phyloP scores from a whole-genome alignment of 495 filamentous ascomycete species.

The Penicillium alfredii region DNA sequence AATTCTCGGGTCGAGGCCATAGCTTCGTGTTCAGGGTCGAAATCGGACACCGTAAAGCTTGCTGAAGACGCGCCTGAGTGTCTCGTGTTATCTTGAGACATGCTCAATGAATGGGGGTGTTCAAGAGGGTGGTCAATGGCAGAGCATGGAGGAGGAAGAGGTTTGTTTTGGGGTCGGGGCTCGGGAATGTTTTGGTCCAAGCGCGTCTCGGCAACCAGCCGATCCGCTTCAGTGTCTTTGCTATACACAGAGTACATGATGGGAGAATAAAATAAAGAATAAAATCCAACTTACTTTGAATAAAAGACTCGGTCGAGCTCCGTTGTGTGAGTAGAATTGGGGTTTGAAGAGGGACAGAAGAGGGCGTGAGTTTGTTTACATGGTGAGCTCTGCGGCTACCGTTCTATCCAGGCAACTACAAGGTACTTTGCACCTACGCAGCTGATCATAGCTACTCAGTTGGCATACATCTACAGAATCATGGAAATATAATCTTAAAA shows the following conservation, averaged over 20 bases:
- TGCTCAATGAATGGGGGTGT: conserved; percentile 12
- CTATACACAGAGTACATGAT: background rate
- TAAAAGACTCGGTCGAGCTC: too few relatives aligned
- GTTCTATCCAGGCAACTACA: too few relatives aligned
- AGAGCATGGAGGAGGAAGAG: background rate
- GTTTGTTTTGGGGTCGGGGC: conserved; percentile 11
- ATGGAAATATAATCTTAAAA: too few relatives aligned
- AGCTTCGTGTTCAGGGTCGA: conserved; percentile 49
- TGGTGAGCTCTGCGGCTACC: too few relatives aligned
- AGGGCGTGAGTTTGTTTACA: background rate
- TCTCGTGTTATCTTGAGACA: conserved; percentile 31
- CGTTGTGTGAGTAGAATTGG: too few relatives aligned
- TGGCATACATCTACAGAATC: too few relatives aligned
- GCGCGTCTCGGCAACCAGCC: conserved; percentile 14
- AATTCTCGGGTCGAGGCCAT: conserved; percentile 45
- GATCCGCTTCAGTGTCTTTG: too few relatives aligned
- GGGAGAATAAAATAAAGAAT: background rate
- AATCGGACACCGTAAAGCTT: conserved; percentile 38
- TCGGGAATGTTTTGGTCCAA: conserved; percentile 11
- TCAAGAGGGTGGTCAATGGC: conserved; percentile 5
- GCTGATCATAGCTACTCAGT: too few relatives aligned
- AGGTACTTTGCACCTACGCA: too few relatives aligned
- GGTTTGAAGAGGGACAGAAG: background rate
- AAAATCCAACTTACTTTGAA: too few relatives aligned
- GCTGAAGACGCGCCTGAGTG: conserved; percentile 29